Conservation (phyloP, 108 stramenopile genomes). For the Cylindrotheca fusiformis region DNA sequence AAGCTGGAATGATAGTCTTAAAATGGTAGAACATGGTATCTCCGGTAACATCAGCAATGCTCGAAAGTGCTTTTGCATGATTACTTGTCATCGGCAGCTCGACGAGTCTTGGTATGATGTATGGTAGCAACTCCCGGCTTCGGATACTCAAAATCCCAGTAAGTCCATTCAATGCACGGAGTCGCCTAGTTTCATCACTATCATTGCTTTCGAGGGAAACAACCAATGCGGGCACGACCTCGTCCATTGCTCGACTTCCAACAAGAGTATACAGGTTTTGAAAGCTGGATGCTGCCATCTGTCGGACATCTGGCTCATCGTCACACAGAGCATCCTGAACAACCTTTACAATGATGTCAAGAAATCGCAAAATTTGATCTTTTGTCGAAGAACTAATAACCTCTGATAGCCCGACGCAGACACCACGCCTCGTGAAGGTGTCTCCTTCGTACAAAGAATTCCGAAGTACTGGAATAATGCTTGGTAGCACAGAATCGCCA, state of each 20-base stretch:
- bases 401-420: conserved; percentile 95
- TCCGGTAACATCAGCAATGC: conserved; percentile 86
- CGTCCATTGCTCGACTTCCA: conserved; percentile 87
- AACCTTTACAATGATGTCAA: conserved; percentile 91
- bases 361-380: conserved; percentile 88
- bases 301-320: conserved; percentile 72
- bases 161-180: conserved; percentile 90
- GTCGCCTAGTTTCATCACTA: conserved; percentile 48
- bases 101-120: conserved; percentile 91
- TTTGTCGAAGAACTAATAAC: conserved; percentile 87
- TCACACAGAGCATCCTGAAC: conserved; percentile 95
- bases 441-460: conserved; percentile 86
- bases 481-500: conserved; percentile 94
- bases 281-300: conserved; percentile 93
- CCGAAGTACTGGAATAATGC: conserved; percentile 93
- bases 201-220: conserved; percentile 70
- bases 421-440: conserved; percentile 81
- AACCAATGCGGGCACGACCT: conserved; percentile 93
- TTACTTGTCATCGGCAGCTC: conserved; percentile 74
- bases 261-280: conserved; percentile 88
- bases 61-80: conserved; percentile 86
- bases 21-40: conserved; percentile 87
- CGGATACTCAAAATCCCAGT: conserved; percentile 90
- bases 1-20: conserved; percentile 66
- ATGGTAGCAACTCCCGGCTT: conserved; percentile 90